phyloP scores from a whole-genome alignment of 1,284 basidiomycete genomes.

The Pseudozyma thailandica region DNA sequence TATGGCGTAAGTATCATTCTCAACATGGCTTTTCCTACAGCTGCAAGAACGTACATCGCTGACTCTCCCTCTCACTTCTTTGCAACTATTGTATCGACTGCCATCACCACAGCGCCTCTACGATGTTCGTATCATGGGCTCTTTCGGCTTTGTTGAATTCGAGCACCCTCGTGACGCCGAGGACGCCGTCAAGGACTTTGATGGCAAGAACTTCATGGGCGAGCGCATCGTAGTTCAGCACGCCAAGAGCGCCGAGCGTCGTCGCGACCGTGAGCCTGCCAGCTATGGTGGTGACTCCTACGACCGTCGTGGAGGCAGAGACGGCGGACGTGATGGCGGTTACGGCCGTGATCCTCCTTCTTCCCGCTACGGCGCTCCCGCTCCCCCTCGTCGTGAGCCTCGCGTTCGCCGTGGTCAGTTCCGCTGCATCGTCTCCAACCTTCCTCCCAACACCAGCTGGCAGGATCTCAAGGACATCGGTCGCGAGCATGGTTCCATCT shows the following conservation, averaged over 20 bases:
- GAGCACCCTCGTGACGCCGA: conserved; percentile 66
- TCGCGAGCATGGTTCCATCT: conserved; percentile 79
- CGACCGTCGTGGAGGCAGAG: conserved; percentile 20
- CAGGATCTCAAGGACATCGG: conserved; percentile 98
- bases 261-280: conserved; percentile 50
- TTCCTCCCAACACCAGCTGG: conserved; percentile 92
- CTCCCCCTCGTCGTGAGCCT: conserved; percentile 40
- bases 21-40: not conserved
- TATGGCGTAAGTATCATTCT: conserved; percentile 55
- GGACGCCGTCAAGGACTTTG: conserved; percentile 64
- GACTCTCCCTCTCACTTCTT: not conserved
- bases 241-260: conserved; percentile 58
- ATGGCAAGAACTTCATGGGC: conserved; percentile 65
- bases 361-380: conserved; percentile 47
- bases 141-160: conserved; percentile 66
- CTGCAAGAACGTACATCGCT: not conserved
- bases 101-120: conserved; percentile 34
- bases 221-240: conserved; percentile 65
- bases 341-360: conserved; percentile 38
- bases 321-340: conserved; percentile 19
- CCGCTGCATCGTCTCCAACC: conserved; percentile 71
- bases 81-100: not conserved
- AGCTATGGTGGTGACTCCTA: conserved; percentile 44
- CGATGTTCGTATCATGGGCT: conserved; percentile 65
- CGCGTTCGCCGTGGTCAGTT: conserved; percentile 59